A percentile compares a stretch with the other conserved stretches of the same genome.
Evolutionary conservation across 345 rosid species (phyloP).

Genomic region (Leavenworthia alabamica): DNA sequence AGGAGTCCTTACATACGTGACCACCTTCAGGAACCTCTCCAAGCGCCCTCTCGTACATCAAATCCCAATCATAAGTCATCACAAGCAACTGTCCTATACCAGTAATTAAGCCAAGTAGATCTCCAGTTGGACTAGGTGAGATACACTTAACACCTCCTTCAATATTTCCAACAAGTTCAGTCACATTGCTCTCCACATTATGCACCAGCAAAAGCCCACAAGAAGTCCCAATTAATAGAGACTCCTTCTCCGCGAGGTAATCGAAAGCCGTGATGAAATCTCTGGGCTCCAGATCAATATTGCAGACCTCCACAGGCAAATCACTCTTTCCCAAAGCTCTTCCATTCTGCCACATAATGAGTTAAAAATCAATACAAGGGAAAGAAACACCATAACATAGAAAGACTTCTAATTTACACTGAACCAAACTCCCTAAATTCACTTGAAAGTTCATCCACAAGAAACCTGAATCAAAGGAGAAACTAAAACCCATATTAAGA

Average conservation of each 20-base stretch:
- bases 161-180: slow-evolving; percentile 73
- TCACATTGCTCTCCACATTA: slow-evolving; percentile 48
- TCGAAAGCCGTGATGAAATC: slow-evolving; percentile 69
- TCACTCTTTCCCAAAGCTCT: slow-evolving; percentile 31
- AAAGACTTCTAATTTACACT: neutral
- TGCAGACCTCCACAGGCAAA: slow-evolving; percentile 41
- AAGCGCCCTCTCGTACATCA: slow-evolving; percentile 65
- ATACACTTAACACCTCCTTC: slow-evolving; percentile 82
- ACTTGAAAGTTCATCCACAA: neutral
- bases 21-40: slow-evolving; percentile 53
- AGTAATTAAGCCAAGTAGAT: slow-evolving; percentile 57
- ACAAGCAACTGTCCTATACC: slow-evolving; percentile 78
- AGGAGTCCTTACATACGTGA: slow-evolving; percentile 79
- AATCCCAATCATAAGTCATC: slow-evolving; percentile 96
- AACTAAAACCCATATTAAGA: neutral
- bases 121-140: slow-evolving; percentile 87
- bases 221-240: slow-evolving; percentile 69
- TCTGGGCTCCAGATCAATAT: slow-evolving; percentile 56
- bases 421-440: neutral
- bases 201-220: slow-evolving; percentile 59
- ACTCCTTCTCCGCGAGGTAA: slow-evolving; percentile 88
- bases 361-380: neutral
- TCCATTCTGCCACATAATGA: slow-evolving; percentile 42
- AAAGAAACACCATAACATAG: neutral
- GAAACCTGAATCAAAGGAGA: neutral